Base-by-base conservation (phyloP, 2,329 filamentous ascomycete genomes). In the Cadophora sp. region DNA sequence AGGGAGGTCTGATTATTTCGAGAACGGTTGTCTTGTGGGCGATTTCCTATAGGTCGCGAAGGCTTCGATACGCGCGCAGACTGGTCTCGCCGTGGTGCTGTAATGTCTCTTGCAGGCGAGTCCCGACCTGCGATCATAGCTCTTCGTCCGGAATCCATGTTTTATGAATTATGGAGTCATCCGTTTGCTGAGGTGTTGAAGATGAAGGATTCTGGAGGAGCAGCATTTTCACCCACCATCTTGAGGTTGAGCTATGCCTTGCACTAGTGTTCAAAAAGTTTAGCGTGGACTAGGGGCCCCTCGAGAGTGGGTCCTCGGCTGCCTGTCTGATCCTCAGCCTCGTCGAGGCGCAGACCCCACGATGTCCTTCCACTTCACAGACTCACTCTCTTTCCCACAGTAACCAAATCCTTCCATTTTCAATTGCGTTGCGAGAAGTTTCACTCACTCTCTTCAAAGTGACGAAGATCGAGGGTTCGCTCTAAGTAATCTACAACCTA, bases 31-130 rank as follows among this genome's bases (percentile, higher is more conserved):
- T 76, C 72, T 22, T 71, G 63, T 59, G 71, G 76, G 66, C 73
- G 71, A 24, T 76, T 73, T 26, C 76, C 74, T 59, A 75, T 72
- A 68, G 70, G 70, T 63, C 72, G 71, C 26, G 73, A 64, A 22
- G 83, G 79, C 76, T 90, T 90, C 64, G 84, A 83, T 73, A 90
- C 82, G 73, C 88, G 86, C 65, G 79, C 85, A 74, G 81, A 84
- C 62, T 82, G 77, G 77, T 90, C 87, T 73, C 82, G 81, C 73
- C 86, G 83, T 7, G 87, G 86, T 51, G 83, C 84, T 37, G 84
- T 86, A 69, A 87, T 81, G 73, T 88, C 83, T 74, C 83, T 81
- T 62, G 73, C 79, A 58, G 79, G 78, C 27, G 85, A 83, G 43
- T 66, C 68, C 11, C 75, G 73, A 34, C 75, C 72, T 26, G 65